phyloP scores from a whole-genome alignment of 148 eudicot genomes.

The Diospyros kaki region DNA sequence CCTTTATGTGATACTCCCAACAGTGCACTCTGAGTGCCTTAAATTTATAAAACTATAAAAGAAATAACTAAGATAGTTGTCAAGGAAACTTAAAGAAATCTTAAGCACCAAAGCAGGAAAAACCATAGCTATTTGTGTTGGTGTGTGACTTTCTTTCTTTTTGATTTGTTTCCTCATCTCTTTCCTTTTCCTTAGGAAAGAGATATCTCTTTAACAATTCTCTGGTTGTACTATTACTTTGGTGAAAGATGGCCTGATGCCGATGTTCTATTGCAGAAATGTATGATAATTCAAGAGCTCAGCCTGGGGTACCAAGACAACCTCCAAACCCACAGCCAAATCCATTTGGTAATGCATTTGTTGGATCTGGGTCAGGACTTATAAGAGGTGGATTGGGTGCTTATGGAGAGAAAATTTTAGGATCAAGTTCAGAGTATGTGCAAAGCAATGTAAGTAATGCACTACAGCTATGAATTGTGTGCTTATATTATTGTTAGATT shows the following conservation, averaged over 20 bases:
- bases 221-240: not conserved
- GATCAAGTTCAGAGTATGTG: conserved; percentile 93
- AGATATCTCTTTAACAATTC: not conserved
- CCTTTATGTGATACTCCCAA: too few relatives aligned
- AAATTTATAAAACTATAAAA: too few relatives aligned
- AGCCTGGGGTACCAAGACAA: conserved; percentile 54
- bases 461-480: not conserved
- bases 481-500: not conserved
- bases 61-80: too few relatives aligned
- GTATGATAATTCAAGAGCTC: conserved; percentile 77
- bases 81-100: too few relatives aligned
- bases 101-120: too few relatives aligned
- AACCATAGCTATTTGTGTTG: too few relatives aligned
- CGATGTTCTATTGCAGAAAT: conserved; percentile 35
- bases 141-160: too few relatives aligned
- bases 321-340: conserved; percentile 50
- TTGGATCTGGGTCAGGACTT: conserved; percentile 75
- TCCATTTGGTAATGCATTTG: conserved; percentile 79
- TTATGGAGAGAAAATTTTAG: conserved; percentile 85
- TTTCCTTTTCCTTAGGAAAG: too few relatives aligned
- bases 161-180: too few relatives aligned
- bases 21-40: too few relatives aligned
- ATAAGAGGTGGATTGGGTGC: conserved; percentile 87
- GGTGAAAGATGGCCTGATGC: not conserved
- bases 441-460: conserved; percentile 88